A percentile compares a stretch with the other conserved stretches of the same genome.
These are phyloP conservation scores for Albatrellus ellisii DNA, from an alignment of 768 basidiomycete species.

Conservation along the genomic window DNA sequence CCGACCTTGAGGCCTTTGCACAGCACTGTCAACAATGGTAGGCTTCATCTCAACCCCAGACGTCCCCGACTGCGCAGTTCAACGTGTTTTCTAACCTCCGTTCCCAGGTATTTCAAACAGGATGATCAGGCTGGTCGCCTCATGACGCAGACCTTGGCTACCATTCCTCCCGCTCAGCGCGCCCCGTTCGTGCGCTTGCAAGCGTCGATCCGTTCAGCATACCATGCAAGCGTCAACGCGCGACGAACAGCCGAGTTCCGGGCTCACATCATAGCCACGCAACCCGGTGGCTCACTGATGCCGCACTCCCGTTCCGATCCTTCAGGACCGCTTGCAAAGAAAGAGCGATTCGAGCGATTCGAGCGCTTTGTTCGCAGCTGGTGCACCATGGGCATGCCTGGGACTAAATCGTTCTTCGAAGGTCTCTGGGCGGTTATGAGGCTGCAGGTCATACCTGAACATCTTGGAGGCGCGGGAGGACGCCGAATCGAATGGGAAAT, in stretches of 20 bases:
- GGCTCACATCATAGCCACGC: constrained; percentile 68
- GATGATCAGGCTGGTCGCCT: constrained; percentile 63
- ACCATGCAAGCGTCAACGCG: constrained; percentile 68
- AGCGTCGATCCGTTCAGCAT: constrained; percentile 74
- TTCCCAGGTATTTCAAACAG: constrained; percentile 68
- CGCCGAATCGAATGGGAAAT: constrained; percentile 78
- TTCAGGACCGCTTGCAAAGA: constrained; percentile 44
- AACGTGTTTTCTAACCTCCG: neutral
- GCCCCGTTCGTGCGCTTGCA: constrained; percentile 81
- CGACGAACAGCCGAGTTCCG: constrained; percentile 75
- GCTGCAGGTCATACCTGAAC: constrained; percentile 67
- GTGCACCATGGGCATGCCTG: constrained; percentile 82
- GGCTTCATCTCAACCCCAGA: constrained; percentile 13
- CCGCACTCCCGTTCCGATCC: constrained; percentile 64
- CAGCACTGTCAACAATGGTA: constrained; percentile 71
- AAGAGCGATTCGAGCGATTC: constrained; percentile 68
- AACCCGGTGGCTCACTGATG: constrained; percentile 68
- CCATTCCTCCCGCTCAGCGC: constrained; percentile 70
- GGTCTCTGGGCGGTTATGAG: constrained; percentile 70
- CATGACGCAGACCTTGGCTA: constrained; percentile 75
- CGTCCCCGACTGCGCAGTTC: constrained; percentile 4
- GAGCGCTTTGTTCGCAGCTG: constrained; percentile 66
- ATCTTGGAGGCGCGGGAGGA: constrained; percentile 68
- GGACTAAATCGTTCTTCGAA: constrained; percentile 79
- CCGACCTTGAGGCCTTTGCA: constrained; percentile 69